phyloP scores from a whole-genome alignment of 2,329 filamentous ascomycete genomes.

The Neonectria coccinea region DNA sequence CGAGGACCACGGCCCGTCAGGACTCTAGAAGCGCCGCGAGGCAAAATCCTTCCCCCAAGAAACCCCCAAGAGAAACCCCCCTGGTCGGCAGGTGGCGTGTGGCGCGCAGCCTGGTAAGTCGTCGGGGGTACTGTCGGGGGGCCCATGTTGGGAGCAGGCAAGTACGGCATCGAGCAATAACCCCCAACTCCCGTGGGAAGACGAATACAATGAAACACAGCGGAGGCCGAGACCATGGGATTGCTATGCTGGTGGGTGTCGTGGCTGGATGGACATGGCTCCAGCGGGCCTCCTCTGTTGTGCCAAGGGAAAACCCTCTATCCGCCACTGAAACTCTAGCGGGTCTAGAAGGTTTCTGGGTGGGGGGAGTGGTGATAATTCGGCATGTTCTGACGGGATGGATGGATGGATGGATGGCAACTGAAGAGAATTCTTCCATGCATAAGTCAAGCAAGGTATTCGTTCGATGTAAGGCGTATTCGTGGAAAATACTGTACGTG shows the following conservation, averaged over 20 bases:
- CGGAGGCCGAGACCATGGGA: conserved; percentile 18
- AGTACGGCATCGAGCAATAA: conserved; percentile 7
- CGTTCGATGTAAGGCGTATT: not conserved
- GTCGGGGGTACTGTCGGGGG: not conserved
- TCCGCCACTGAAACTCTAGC: conserved; percentile 21
- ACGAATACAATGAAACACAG: not conserved
- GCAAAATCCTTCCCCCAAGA: conserved; percentile 36
- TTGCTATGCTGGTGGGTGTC: conserved; percentile 10
- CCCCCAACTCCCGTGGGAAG: conserved; percentile 7
- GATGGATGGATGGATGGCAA: not conserved
- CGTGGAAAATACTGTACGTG: not conserved
- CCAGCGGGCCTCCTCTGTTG: not conserved
- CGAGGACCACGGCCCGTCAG: conserved; percentile 31
- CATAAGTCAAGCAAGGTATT: not conserved
- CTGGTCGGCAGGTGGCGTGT: conserved; percentile 26
- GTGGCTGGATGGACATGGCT: conserved; percentile 11
- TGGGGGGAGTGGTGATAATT: conserved; percentile 4
- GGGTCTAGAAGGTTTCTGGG: conserved; percentile 27
- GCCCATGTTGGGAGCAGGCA: not conserved
- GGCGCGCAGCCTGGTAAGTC: conserved; percentile 16
- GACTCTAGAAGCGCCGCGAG: conserved; percentile 36
- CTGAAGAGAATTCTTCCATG: conserved; percentile 6
- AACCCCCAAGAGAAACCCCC: conserved; percentile 22
- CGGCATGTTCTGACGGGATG: conserved; percentile 19
- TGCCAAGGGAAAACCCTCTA: conserved; percentile 4